These are phyloP conservation scores for Diutina neorugosa DNA, from an alignment of 1,139 yeast genomes.

Conservation along the genomic window DNA sequence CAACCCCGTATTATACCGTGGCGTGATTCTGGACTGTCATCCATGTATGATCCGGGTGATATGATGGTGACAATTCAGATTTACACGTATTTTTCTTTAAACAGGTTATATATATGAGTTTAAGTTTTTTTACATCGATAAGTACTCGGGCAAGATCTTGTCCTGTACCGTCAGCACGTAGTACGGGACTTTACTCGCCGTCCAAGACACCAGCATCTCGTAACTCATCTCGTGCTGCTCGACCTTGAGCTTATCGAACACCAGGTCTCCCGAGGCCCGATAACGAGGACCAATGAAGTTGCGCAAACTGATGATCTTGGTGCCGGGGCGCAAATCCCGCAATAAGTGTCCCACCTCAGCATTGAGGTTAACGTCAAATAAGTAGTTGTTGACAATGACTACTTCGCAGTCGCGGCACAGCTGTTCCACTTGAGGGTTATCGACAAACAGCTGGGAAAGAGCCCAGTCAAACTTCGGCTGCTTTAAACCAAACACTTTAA, in stretches of 20 bases:
- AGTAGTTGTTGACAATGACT: conserved; percentile 67
- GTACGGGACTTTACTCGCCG: conserved; percentile 73
- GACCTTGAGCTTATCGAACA: conserved; percentile 53
- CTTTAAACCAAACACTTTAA: conserved; percentile 50
- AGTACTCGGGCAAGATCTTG: background rate
- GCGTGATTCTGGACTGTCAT: no score
- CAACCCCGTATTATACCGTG: background rate
- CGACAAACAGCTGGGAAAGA: conserved; percentile 34
- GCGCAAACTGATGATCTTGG: conserved; percentile 67
- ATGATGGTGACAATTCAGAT: no score
- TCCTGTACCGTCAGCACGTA: conserved; percentile 60
- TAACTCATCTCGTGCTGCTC: conserved; percentile 25
- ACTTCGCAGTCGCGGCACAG: conserved; percentile 57
- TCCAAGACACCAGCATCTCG: conserved; percentile 81
- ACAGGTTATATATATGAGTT: no score
- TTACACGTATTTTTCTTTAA: no score
- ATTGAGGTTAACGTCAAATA: conserved; percentile 67
- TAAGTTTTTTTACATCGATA: background rate
- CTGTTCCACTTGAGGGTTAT: conserved; percentile 41
- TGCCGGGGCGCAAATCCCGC: conserved; percentile 53
- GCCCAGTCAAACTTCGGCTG: conserved; percentile 47
- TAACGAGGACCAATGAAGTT: conserved; percentile 56
- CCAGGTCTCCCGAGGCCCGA: conserved; percentile 42
- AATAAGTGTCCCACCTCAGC: conserved; percentile 56
- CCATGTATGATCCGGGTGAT: no score